These are phyloP conservation scores for Funneliformis caledonium DNA, from an alignment of 371 early-diverging fungal species.

Conservation along the genomic window DNA sequence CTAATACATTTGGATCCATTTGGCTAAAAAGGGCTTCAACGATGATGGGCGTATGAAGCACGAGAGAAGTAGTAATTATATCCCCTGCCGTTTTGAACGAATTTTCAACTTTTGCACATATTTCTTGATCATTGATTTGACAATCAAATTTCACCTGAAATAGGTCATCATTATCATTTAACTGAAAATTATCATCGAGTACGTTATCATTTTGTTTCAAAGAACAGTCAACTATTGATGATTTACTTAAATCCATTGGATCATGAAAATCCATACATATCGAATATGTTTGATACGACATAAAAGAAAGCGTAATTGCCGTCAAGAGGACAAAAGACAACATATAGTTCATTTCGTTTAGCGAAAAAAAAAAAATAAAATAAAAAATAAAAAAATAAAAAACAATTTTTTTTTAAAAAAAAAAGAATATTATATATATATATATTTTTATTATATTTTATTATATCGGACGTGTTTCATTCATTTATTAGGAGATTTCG, in stretches of 20 bases:
- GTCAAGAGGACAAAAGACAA: background rate
- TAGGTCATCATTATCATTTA: background rate
- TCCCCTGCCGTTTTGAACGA: conserved; percentile 47
- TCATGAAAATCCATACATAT: background rate
- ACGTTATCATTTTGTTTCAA: background rate
- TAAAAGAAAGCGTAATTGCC: background rate
- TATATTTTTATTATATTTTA: too few relatives aligned
- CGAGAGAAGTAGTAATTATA: conserved; percentile 50
- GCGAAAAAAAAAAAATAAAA: too few relatives aligned
- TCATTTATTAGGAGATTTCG: too few relatives aligned
- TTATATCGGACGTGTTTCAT: too few relatives aligned
- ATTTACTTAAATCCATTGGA: background rate
- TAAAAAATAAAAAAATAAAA: too few relatives aligned
- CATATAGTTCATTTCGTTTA: too few relatives aligned
- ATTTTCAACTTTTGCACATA: conserved; percentile 47
- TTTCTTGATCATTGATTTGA: background rate
- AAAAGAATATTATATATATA: too few relatives aligned
- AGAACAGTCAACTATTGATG: background rate
- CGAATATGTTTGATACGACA: background rate
- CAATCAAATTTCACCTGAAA: background rate
- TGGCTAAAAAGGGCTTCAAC: conserved; percentile 58
- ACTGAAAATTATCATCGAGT: background rate
- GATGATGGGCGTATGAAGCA: conserved; percentile 51
- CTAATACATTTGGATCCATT: conserved; percentile 48
- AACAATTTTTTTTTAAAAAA: too few relatives aligned